Evolutionary conservation across 2,329 filamentous ascomycete genomes (phyloP), one percentile per base, ranked within the genome.

Genomic region (Monosporascus sp.): DNA sequence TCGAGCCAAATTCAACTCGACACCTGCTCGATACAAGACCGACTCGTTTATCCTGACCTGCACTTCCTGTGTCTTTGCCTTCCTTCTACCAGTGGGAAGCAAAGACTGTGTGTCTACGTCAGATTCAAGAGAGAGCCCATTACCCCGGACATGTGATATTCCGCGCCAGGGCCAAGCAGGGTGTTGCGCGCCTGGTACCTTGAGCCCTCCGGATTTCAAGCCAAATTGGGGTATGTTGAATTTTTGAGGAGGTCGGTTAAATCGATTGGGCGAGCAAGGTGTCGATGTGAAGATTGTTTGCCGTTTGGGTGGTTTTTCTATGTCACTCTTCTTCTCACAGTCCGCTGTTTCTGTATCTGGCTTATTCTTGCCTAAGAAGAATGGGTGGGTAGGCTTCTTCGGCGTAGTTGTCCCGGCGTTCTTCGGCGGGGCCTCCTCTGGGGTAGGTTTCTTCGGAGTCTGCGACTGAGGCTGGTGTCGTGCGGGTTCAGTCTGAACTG

Each of bases 121-220:
- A 17, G 38, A 40, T 20, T n/a, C 26, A 27, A 14, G 34, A 14
- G 11, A 20, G 14, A 45, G 17, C 2, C 54, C 56, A 26, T 60
- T 60, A 26, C 80, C 84, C 52, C 85, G 80, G 43, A 91, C 71
- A 66, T 91, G 88, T 1, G 77, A 71, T 65, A 83, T 83, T 7
- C 76, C 86, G 57, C 78, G 77, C 48, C 82, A 79, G 38, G 90
- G 90, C 86, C 89, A 94, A n/a, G 83, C 76, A 3, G 89, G 81
- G 51, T 88, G 77, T 57, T 76, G 73, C 8, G 85, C 77, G 2
- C 87, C 88, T 0, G 85, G 83, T n/a, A 87, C 76, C 62, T 83
- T 90, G 5, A 83, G 63, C 0, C 73, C 74, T 3, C 68, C 62
- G 5, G 74, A 73, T 52, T 71, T 77, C 26, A 68, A 62, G 3